Evolutionary conservation across 73 alveolate species (phyloP).

Genomic region (Paramecium sexaurelia): DNA sequence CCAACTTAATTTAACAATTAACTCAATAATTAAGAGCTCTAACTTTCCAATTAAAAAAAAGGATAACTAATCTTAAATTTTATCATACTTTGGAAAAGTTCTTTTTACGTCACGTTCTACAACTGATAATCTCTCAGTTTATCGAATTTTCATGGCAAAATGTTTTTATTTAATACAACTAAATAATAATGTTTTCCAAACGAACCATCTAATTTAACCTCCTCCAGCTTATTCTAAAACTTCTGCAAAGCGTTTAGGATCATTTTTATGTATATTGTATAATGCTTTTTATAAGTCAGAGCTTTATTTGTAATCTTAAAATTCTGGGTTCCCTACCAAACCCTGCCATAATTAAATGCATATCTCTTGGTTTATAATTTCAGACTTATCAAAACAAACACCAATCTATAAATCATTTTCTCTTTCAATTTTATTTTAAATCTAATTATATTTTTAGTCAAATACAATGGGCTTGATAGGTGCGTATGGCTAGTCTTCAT

Average conservation of each 20-base stretch:
- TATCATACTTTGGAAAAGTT: constrained; percentile 39
- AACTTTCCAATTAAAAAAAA: constrained; percentile 7
- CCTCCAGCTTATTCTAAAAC: constrained; percentile 11
- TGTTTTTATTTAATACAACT: neutral
- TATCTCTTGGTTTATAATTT: neutral
- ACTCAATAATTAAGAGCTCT: neutral
- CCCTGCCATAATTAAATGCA: constrained; percentile 15
- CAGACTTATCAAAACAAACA: constrained; percentile 38
- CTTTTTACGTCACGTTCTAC: constrained; percentile 30
- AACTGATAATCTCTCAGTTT: neutral
- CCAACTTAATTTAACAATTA: neutral
- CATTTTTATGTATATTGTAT: neutral
- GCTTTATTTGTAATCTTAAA: neutral
- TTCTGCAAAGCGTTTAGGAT: constrained; percentile 10
- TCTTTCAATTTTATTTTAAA: neutral
- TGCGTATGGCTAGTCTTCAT: neutral
- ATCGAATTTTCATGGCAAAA: constrained; percentile 1
- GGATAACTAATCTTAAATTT: neutral
- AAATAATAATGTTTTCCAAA: constrained; percentile 38
- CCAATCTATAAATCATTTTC: constrained; percentile 2
- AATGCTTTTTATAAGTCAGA: constrained; percentile 30
- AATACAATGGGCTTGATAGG: neutral
- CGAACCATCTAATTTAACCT: constrained; percentile 44
- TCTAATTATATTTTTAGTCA: neutral
- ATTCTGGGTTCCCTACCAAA: neutral